Evolutionary conservation across 2,329 filamentous ascomycete species (phyloP), one percentile per base, ranked within the genome.

Genomic region (Botryotinia narcissicola): DNA sequence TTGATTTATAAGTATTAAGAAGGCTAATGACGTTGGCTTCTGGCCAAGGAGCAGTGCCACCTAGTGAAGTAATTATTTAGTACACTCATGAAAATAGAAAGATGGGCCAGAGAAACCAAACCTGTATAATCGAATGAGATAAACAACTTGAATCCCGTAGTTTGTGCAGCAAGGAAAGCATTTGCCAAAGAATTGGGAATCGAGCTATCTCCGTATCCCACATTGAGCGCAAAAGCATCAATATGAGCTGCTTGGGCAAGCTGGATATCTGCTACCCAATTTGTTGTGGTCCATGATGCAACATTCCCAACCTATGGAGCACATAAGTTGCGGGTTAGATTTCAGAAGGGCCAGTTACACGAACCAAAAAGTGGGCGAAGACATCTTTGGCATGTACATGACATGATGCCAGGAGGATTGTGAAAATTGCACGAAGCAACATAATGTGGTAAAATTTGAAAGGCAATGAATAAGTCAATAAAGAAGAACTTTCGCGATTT

Each of bases 91-190:
- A 29, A 63, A 0, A 7, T 29, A 44, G 29, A 22, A 44, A 6
- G 9, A 29, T 29, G 1, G 0, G 8, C 1, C 8, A 63, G 25
- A 44, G 32, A 42, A 4, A 29, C 20, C 61, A 12, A 54, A 66
- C 44, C 63, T 48, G 63, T 37, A 37, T 66, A 66, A n/a, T 66
- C 44, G 25, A 66, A 66, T 12, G 63, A 66, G 22, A 66, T 35
- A 10, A 66, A 66, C 29, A 66, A 9, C 32, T 66, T 66, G 22
- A 66, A 66, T n/a, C 44, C 63, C 18, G 25, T 35, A 22, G 22
- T 51, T 9, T 66, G 20, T n/a, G 44, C 44, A 37, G 63, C 29
- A 35, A 37, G 9, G 32, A 66, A 66, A 37, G 44, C 44, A 37
- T 51, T 35, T n/a, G 29, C 20, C 22, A 66, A 22, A 35, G 62